phyloP scores from a whole-genome alignment of 75 land plant species.

The Selaginella tamariscina region DNA sequence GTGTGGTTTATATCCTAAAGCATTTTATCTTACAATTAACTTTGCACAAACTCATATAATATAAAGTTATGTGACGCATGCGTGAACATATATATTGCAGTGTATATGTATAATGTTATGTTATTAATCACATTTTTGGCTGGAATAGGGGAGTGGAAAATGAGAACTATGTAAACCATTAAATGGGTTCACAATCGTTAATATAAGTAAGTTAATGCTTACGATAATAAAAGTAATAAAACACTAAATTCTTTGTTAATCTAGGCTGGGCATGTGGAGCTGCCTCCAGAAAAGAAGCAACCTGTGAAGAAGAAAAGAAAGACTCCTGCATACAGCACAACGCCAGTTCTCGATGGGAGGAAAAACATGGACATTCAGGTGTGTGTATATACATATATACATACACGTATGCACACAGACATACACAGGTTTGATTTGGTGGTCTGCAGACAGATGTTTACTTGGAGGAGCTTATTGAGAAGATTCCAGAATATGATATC shows the following conservation, averaged over 20 bases:
- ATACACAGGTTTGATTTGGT: not conserved
- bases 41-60: too few species aligned
- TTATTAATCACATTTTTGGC: too few species aligned
- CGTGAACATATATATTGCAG: too few species aligned
- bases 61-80: too few species aligned
- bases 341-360: not conserved
- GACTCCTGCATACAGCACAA: not conserved
- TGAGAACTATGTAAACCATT: too few species aligned
- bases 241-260: not conserved
- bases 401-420: not conserved
- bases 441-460: constrained; percentile 29
- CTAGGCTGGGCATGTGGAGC: not conserved
- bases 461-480: constrained; percentile 26
- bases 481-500: constrained; percentile 18
- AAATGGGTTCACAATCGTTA: too few species aligned
- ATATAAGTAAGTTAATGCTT: too few species aligned
- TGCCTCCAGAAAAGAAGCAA: not conserved
- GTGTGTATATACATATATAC: not conserved
- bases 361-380: constrained; percentile 18
- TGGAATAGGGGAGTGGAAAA: too few species aligned
- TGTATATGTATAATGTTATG: too few species aligned
- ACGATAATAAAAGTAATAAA: too few species aligned
- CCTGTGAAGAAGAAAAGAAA: not conserved
- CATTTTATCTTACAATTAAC: too few species aligned
- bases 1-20: too few species aligned